Evolutionary conservation across 441 rosid genomes (phyloP), one percentile per base, ranked within the genome.

Genomic region (Corymbia calophylla): DNA sequence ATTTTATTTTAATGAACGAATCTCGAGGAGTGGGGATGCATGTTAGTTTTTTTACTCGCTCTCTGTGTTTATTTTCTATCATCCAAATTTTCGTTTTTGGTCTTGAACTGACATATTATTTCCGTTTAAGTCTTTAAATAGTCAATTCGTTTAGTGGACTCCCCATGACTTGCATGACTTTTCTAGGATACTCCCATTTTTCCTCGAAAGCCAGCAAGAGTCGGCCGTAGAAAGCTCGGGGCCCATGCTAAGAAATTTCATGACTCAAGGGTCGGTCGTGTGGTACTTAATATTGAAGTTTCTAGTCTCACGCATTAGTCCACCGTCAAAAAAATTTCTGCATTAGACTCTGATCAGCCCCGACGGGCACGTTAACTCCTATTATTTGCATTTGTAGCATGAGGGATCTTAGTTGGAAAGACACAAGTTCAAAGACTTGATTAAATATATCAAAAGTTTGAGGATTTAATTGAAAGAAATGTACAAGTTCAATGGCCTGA

Each of bases 11-110:
- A 56, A 23, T 56, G 29, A 23, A 56, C 6, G 0, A 56, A 56
- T 56, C 62, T 56, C 0, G 0, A 58, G 62, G 62, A 58, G 23
- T 9, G 19, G 6, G 62, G 62, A 29, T 0, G 17, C 7, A 23
- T 58, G 62, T 0, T 9, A 29, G 29, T 23, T 58, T 58, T 58
- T 58, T 9, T 13, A 56, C 62, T 56, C 62, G 13, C 29, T 56
- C 13, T 56, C 0, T 56, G 16, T 56, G 62, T 21, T 56, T 56
- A 56, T 56, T 56, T 27, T 53, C 55, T 5, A 53, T 17, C 17
- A 18, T 14, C 55, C 55, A 16, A 53, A 53, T 53, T 53, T 18
- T 53, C 55, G 6, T 53, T 16, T 53, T 53, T 53, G 55, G 19
- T 16, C 55, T 53, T 53, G 55, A 53, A 53, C 19, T 53, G 18